Base-by-base conservation (phyloP, 257 asterid species). In the Henckelia pumila region DNA sequence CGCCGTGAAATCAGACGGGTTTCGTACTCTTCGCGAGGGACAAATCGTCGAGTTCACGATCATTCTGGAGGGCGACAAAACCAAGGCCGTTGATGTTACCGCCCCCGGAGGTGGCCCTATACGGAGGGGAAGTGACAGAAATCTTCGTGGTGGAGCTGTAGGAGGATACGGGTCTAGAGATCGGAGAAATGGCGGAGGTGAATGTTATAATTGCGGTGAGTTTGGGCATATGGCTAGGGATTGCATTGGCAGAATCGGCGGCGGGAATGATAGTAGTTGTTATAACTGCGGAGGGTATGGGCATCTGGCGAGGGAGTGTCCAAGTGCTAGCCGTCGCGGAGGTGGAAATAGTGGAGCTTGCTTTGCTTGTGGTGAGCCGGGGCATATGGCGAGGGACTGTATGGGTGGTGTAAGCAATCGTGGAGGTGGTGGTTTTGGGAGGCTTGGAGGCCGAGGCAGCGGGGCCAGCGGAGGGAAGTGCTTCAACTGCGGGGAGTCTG, bases 1-100 rank as follows among this genome's bases (percentile, higher is more conserved):
- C 1, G 90, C 82, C 66, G 84, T 91, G 82, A 83, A 83, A 82
- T 83, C 95, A 35, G 95, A 88, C 3, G 96, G 96, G 53, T 88
- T 77, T 57, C 91, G 95, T 25, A 71, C 86, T 3, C 80, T 91
- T 55, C 79, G 77, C 55, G 89, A 85, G 76, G 97, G 95, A 21
- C 95, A 88, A 85, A 73, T 8, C 57, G 97, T 91, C 16, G 97
- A 91, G 83, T 91, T 88, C 69, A 69, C 74, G 24, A 78, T 85
- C 66, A 63, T 77, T 63, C 35, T 81, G 5, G 87, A 81, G 0
- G 82, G 83, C 1, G 94, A 79, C n/a, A 86, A 78, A 85, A 78
- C 82, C 28, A 87, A 84, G 80, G 97, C 97, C 0, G 28, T 75
- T 32, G 93, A 86, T 47, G 96, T 86, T 69, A 83, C 95, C 53